Evolutionary conservation across 208 protist genomes (phyloP).

Genomic region (Herpetomonas tarakana): DNA sequence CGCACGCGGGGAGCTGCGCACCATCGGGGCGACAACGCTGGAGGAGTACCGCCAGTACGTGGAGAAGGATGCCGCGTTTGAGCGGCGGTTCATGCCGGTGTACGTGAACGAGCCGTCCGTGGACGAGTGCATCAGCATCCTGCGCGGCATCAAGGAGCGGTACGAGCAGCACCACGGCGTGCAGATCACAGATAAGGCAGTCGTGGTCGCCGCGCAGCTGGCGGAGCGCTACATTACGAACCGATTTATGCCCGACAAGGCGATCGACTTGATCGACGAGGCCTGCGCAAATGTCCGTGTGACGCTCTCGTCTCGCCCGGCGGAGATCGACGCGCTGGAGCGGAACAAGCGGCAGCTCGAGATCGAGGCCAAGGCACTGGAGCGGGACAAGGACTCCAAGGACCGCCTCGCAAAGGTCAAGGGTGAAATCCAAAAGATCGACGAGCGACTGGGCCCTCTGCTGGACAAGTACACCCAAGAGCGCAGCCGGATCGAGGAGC

Average conservation of each 20-base stretch:
- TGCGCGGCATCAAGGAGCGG: constrained; percentile 94
- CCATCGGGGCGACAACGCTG: constrained; percentile 97
- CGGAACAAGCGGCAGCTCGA: constrained; percentile 82
- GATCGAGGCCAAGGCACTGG: constrained; percentile 91
- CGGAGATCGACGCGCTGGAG: constrained; percentile 93
- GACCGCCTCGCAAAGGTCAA: constrained; percentile 70
- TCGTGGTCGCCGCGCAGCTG: constrained; percentile 87
- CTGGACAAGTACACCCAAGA: constrained; percentile 82
- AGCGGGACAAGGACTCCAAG: constrained; percentile 89
- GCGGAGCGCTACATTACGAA: constrained; percentile 96
- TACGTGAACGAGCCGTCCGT: constrained; percentile 95
- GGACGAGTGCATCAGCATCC: constrained; percentile 97
- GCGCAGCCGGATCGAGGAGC: constrained; percentile 77
- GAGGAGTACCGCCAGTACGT: constrained; percentile 98
- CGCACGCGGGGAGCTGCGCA: constrained; percentile 94
- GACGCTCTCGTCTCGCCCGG: constrained; percentile 94
- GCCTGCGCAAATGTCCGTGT: constrained; percentile 91
- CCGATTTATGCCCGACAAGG: constrained; percentile 98
- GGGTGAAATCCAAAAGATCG: constrained; percentile 67
- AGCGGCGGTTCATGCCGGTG: constrained; percentile 97
- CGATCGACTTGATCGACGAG: constrained; percentile 99
- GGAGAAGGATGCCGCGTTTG: constrained; percentile 98
- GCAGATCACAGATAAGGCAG: constrained; percentile 86
- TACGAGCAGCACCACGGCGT: constrained; percentile 93
- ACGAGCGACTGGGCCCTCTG: constrained; percentile 82